Percentiles rank a stretch among this genome's conserved stretches.
phyloP scores from a whole-genome alignment of 352 stramenopile species.

The Stramenopiles sp. region DNA sequence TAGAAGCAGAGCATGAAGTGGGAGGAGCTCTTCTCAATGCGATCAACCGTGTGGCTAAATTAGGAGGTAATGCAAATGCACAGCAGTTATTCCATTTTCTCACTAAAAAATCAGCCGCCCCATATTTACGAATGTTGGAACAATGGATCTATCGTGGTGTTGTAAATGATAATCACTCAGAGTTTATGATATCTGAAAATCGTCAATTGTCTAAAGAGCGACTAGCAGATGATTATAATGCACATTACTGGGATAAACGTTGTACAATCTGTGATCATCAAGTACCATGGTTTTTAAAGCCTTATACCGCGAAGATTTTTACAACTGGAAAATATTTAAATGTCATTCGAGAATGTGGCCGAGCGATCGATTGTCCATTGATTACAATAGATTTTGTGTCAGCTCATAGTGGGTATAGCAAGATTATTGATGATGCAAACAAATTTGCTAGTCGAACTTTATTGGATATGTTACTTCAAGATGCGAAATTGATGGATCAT shows the following conservation, averaged over 20 bases:
- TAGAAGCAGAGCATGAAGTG: not conserved
- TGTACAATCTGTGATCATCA: not conserved
- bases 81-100: not conserved
- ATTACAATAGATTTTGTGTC: constrained; percentile 1
- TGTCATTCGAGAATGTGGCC: not conserved
- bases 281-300: constrained; percentile 1
- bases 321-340: constrained; percentile 8
- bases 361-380: not conserved
- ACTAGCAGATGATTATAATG: constrained; percentile 1
- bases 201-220: not conserved
- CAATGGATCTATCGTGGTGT: constrained; percentile 2
- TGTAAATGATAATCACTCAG: not conserved
- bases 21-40: constrained; percentile 7
- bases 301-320: constrained; percentile 5
- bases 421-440: constrained; percentile 1
- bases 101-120: not conserved
- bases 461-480: constrained; percentile 2
- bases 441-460: not conserved
- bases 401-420: not conserved
- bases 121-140: not conserved
- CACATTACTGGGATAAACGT: not conserved
- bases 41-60: not conserved
- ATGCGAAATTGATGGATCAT: constrained; percentile 3
- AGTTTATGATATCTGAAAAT: constrained; percentile 4
- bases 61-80: not conserved